Evolutionary conservation across 495 filamentous ascomycete genomes (phyloP), one percentile per base, ranked within the genome.

Genomic region (Aspergillus bridgeri): DNA sequence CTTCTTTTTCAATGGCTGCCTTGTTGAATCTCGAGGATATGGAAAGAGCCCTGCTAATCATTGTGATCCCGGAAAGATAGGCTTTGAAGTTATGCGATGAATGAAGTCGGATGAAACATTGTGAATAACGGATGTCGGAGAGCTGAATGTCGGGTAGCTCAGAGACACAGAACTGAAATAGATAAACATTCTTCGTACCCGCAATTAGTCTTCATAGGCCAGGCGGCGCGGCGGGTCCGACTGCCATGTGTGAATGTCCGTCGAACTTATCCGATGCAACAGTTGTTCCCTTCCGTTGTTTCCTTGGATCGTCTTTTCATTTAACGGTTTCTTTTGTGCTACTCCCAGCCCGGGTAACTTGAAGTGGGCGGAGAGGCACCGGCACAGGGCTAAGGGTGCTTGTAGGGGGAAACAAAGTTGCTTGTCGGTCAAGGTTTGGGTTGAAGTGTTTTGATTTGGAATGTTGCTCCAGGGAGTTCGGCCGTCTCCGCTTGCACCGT

Each of bases 371-470:
- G 33, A 38, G 33, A 29, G 33, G 13, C 5, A 38, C 33, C 17
- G 9, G 45, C n/a, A 20, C 9, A 20, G 44, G 21, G 21, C 3
- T 33, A 3, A 15, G 8, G 23, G 22, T 25, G 49, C 8, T 3
- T 13, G 27, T 33, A 7, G 43, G n/a, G 22, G 18, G 50, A 20
- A 21, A 17, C 9, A 25, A 33, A 42, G 11, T 1, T 38, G 33
- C 13, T 33, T 25, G n/a, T 20, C 9, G 24, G n/a, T 56, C 56
- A 78, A 53, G 83, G 66, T 67, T 86, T 89, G 49, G 79, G 70
- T 48, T 82, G 76, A 21, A 86, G 73, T 9, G 89, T 95, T 79
- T 96, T 96, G 74, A 98, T 96, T 75, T 98, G 95, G 74, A 98
- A 98, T 1, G 89, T 91, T 48, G 93, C 94, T 5, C 81, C 82